Base-by-base conservation (phyloP, 2,329 filamentous ascomycete species). In the Fusarium mangiferae region DNA sequence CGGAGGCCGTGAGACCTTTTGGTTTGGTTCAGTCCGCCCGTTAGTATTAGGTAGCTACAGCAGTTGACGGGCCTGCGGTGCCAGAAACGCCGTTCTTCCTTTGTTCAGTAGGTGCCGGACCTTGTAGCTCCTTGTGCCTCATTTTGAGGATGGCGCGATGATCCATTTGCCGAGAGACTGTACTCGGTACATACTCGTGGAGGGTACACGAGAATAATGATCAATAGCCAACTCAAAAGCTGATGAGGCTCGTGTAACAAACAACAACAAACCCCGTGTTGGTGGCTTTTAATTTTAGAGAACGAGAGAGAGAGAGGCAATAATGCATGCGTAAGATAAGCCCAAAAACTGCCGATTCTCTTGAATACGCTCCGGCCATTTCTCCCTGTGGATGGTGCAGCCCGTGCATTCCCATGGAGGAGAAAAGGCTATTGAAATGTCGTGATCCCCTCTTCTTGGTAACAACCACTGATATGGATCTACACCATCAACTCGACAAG, bases 91-190 rank as follows among this genome's bases (percentile, higher is more conserved):
- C 66, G 58, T 69, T 58, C 62, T 55, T 68, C 45, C 66, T 55
- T 46, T 68, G 54, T 59, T 59, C 33, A 59, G 56, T 65, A 52
- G 26, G 35, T 48, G 22, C 44, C 71, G 71, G 71, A 74, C 62
- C 71, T 52, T 60, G 56, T 58, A 51, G 62, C 62, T 73, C 71
- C 71, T 64, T 72, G 42, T 70, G 44, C 57, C 62, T 74, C 66
- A 57, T 63, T 74, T 74, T 45, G 71, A 72, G 39, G 51, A 64
- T 68, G 70, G 61, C 60, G 48, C 66, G 6, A 41, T 55, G 35
- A n/a, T 41, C 35, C 20, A 55, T 41, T 41, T 55, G 51, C 35
- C 24, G 51, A 55, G 51, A 41, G 35, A 26, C n/a, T 28, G 30
- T 52, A 15, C n/a, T 51, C 48, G 30, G 33, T 36, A 20, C 30